Evolutionary conservation across 495 filamentous ascomycete species (phyloP).

Genomic region (Bryoglossum gracile): DNA sequence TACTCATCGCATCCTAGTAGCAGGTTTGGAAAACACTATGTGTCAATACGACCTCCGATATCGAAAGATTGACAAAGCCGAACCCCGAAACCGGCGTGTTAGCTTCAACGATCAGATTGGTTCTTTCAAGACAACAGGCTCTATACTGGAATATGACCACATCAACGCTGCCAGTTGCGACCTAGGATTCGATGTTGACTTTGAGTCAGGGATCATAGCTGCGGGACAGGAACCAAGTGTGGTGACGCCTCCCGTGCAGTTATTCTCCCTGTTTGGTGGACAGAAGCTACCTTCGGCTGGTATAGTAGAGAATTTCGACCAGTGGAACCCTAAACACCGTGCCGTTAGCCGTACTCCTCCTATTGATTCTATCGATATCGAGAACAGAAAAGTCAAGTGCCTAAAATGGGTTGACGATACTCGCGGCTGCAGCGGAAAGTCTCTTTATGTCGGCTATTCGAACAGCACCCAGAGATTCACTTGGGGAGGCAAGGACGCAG

Average conservation of each 20-base stretch:
- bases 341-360: too few relatives aligned
- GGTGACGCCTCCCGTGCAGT: neutral
- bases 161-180: constrained; percentile 11
- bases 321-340: too few relatives aligned
- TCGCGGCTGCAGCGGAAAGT: too few relatives aligned
- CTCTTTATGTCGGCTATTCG: too few relatives aligned
- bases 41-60: constrained; percentile 25
- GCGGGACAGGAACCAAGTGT: constrained; percentile 19
- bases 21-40: constrained; percentile 19
- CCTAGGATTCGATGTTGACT: constrained; percentile 23
- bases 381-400: too few relatives aligned
- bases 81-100: neutral
- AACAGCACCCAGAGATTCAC: too few relatives aligned
- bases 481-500: too few relatives aligned
- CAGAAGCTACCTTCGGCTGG: too few relatives aligned
- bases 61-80: constrained; percentile 2
- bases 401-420: too few relatives aligned
- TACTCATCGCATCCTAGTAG: constrained; percentile 18
- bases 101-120: neutral
- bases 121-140: neutral
- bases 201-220: constrained; percentile 19
- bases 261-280: too few relatives aligned
- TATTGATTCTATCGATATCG: too few relatives aligned
- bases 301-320: too few relatives aligned
- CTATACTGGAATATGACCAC: constrained; percentile 17